Conservation (phyloP, 208 protist genomes). For the Acanthamoeba lenticulata region DNA sequence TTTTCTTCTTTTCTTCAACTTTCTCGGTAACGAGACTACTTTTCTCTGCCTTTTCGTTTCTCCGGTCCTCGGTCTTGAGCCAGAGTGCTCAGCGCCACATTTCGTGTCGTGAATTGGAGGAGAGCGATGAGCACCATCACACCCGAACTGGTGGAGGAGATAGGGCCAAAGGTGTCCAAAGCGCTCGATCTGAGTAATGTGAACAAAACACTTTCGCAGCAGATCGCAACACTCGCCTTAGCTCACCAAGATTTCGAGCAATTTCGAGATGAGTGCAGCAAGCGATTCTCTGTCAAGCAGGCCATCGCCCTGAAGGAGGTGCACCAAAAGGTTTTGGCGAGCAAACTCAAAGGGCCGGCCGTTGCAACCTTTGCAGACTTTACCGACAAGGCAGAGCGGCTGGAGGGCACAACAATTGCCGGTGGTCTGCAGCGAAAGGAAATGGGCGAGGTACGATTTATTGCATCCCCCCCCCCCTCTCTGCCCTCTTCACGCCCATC, state of each 20-base stretch:
- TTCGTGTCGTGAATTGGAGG: neutral
- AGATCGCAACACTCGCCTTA: neutral
- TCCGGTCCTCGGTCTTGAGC: neutral
- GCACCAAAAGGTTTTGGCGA: neutral
- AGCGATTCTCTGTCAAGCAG: neutral
- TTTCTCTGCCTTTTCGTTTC: neutral
- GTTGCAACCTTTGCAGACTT: slow-evolving; percentile 6
- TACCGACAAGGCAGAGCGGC: neutral
- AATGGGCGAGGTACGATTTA: slow-evolving; percentile 8
- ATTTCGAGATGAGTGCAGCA: slow-evolving; percentile 48
- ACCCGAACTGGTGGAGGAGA: slow-evolving; percentile 18
- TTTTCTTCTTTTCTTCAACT: neutral
- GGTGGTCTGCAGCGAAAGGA: slow-evolving; percentile 12
- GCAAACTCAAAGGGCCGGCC: neutral
- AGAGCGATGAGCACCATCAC: slow-evolving; percentile 27
- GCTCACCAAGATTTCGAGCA: slow-evolving; percentile 17
- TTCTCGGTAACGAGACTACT: neutral
- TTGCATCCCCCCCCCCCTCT: neutral
- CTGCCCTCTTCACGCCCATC: neutral
- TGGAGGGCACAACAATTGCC: neutral
- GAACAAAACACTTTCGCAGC: neutral
- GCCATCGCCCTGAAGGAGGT: slow-evolving; percentile 32
- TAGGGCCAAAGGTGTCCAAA: neutral
- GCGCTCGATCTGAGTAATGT: neutral
- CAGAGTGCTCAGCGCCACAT: neutral